These are phyloP conservation scores for Myrica gale DNA, from an alignment of 306 rosid species.

Conservation along the genomic window DNA sequence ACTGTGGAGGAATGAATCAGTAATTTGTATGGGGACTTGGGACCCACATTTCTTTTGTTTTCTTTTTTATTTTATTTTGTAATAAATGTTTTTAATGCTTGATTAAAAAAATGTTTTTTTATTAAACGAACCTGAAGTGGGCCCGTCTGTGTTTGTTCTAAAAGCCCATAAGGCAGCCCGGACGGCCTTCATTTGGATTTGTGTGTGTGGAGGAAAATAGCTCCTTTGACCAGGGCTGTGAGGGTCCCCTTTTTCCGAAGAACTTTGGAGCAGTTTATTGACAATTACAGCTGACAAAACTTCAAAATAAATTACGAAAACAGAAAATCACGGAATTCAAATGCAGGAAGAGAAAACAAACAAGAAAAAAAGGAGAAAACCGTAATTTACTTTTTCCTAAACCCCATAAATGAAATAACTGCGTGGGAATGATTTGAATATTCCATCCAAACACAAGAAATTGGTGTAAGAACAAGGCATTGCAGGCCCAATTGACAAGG, in stretches of 20 bases:
- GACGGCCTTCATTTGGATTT: neutral
- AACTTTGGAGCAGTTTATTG: too few species aligned
- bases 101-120: neutral
- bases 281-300: too few species aligned
- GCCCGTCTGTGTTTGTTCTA: neutral
- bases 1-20: neutral
- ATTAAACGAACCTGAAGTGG: neutral
- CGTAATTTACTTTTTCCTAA: too few species aligned
- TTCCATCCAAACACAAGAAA: neutral
- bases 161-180: neutral
- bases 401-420: too few species aligned
- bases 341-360: too few species aligned
- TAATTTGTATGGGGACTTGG: neutral
- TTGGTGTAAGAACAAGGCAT: neutral
- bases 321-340: too few species aligned
- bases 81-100: too few species aligned
- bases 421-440: fast-evolving
- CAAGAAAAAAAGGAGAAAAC: too few species aligned
- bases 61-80: too few species aligned
- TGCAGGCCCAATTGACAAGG: neutral
- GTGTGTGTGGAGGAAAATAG: neutral
- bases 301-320: too few species aligned
- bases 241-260: neutral
- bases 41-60: neutral
- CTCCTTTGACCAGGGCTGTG: neutral